These are phyloP conservation scores for Pseudonectria foliicola DNA, from an alignment of 2,329 filamentous ascomycete genomes.

Conservation along the genomic window DNA sequence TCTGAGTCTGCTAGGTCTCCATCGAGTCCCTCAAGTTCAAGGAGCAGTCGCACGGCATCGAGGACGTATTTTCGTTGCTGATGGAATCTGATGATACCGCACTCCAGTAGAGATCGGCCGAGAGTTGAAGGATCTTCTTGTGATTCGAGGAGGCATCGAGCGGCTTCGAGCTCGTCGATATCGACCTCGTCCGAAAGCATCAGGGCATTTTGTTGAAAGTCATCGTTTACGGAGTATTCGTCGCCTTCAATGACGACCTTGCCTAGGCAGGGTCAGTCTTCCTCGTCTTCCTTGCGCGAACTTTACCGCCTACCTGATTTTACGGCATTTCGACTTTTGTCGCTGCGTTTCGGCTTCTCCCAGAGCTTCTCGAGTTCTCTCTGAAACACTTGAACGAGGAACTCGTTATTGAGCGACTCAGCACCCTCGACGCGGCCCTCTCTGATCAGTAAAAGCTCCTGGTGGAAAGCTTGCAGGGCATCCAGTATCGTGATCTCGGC, in stretches of 20 bases:
- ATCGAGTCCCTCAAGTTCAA: constrained; percentile 54
- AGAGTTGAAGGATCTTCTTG: constrained; percentile 61
- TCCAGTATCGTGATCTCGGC: constrained; percentile 66
- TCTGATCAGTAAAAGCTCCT: constrained; percentile 71
- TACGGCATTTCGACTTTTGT: constrained; percentile 65
- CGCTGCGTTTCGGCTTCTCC: constrained; percentile 67
- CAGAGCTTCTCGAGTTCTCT: constrained; percentile 65
- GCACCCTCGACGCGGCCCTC: constrained; percentile 56
- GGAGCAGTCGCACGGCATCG: constrained; percentile 73
- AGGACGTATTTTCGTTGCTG: constrained; percentile 75
- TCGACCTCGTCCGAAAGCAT: constrained; percentile 82
- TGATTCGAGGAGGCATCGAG: constrained; percentile 66
- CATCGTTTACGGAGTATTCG: constrained; percentile 74
- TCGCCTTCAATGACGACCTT: constrained; percentile 66
- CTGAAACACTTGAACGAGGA: constrained; percentile 65
- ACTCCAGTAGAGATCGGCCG: constrained; percentile 67
- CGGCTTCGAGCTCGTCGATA: constrained; percentile 82
- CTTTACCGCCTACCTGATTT: constrained; percentile 49
- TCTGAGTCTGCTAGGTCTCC: constrained; percentile 43
- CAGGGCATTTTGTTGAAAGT: constrained; percentile 77
- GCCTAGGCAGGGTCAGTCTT: constrained; percentile 42
- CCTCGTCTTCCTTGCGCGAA: constrained; percentile 3
- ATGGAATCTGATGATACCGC: constrained; percentile 82
- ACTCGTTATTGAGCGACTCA: constrained; percentile 62
- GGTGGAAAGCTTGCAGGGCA: constrained; percentile 75